Base-by-base conservation (phyloP, 23 red algal species). In the Gracilaria domingensis region DNA sequence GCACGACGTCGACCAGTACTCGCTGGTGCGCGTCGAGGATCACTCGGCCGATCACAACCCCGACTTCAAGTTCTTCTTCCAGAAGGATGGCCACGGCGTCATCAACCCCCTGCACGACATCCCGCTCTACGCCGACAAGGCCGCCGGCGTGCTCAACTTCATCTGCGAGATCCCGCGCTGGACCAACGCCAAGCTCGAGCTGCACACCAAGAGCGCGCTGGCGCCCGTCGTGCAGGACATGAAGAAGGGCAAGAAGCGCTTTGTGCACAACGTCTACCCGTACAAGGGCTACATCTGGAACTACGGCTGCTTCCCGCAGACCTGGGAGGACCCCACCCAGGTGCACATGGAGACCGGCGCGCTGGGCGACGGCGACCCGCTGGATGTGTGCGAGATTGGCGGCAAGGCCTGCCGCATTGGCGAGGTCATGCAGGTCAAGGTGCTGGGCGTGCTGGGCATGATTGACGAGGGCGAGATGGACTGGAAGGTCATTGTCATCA, bases 221-320 rank as follows among this genome's bases (percentile, higher is more conserved):
- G 89, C 97, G 9, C 97, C 97, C n/a, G 96, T 98, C 53, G 91
- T 98, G 30, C 97, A 98, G 78, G 97, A 98, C 60, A 90, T 84
- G 29, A 98, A 95, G 78, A 98, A 98, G 75, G 97, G 97, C 2
- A 98, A 98, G 78, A 78, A 83, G 66, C 97, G 97, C 32, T 98
- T 92, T 55, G 96, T 98, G 8, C 96, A 98, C 56, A 98, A 98
- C 64, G 97, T 98, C 0, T 98, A 95, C 62, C 97, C 97, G 25
- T 98, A 98, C 90, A 98, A 95, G 83, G 97, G 97, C 30, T 98
- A 98, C 88, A 95, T 98, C 72, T 95, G 93, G 93, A 98, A 95
- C 87, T 98, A 98, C 65, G 97, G 97, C 51, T 98, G 93, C 69
- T 98, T 98, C 86, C 93, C 93, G 67, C 97, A 98, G 75, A 98